Evolutionary conservation across 441 rosid genomes (phyloP).

Genomic region (Gossypium gossypioides): DNA sequence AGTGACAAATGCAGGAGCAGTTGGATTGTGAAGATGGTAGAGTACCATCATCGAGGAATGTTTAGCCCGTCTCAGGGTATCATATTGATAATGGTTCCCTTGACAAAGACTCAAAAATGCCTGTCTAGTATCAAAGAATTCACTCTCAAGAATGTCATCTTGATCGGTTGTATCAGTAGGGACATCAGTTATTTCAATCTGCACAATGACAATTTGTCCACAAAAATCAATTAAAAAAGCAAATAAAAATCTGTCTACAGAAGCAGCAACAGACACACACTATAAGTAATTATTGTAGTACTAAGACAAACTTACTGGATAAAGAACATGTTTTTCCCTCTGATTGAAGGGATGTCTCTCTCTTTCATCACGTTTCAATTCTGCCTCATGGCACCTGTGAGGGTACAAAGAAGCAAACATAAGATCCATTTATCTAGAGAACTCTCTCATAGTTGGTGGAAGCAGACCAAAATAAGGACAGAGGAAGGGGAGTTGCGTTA

Average conservation of each 20-base stretch:
- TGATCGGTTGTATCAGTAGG: conserved; percentile 78
- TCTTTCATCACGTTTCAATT: conserved; percentile 85
- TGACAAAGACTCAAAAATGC: conserved; percentile 98
- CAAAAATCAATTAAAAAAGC: background rate
- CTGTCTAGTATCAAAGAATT: conserved; percentile 97
- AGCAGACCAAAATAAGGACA: background rate
- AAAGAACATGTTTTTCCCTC: conserved; percentile 70
- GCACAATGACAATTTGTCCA: conserved; percentile 23
- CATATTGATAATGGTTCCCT: conserved; percentile 98
- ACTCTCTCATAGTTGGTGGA: background rate
- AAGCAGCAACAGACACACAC: background rate
- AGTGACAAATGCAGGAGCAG: conserved; percentile 95
- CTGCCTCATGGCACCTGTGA: conserved; percentile 75
- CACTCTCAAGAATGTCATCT: conserved; percentile 97
- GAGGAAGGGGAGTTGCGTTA: background rate
- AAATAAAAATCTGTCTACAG: background rate
- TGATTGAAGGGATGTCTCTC: conserved; percentile 82
- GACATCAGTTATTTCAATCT: conserved; percentile 71
- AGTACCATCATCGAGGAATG: conserved; percentile 99
- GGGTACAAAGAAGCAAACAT: conserved; percentile 13
- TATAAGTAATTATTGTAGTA: conserved; percentile 1
- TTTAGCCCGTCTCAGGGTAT: conserved; percentile 91
- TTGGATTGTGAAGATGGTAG: conserved; percentile 98
- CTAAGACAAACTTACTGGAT: conserved; percentile 47
- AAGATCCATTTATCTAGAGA: conserved; percentile 10